Evolutionary conservation across 2,329 filamentous ascomycete genomes (phyloP).

Genomic region (Botrytis deweyae): DNA sequence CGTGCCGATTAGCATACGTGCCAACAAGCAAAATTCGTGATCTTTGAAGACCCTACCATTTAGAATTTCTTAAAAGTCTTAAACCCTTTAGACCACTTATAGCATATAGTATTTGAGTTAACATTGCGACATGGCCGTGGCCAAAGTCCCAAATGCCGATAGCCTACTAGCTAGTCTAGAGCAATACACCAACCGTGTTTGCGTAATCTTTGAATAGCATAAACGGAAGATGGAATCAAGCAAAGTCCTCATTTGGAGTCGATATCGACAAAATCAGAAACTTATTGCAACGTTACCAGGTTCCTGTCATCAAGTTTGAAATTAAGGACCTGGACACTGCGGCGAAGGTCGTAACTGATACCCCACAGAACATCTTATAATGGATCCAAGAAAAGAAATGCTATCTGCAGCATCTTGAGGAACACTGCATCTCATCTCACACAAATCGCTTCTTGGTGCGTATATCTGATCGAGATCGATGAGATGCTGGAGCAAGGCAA

Average conservation of each 20-base stretch:
- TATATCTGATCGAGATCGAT: neutral
- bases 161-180: neutral
- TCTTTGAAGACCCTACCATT: neutral
- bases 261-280: neutral
- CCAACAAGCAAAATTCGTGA: neutral
- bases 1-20: neutral
- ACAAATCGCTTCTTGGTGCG: neutral
- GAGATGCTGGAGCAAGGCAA: neutral
- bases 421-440: neutral
- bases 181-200: neutral
- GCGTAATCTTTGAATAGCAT: neutral
- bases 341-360: neutral
- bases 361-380: neutral
- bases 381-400: neutral
- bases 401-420: neutral
- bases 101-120: neutral
- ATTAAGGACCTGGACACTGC: slow-evolving; percentile 7
- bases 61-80: neutral
- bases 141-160: neutral
- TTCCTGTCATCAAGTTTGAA: neutral
- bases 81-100: neutral
- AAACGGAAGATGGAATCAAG: neutral
- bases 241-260: neutral
- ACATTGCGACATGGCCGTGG: neutral
- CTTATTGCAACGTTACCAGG: slow-evolving; percentile 18